phyloP scores from a whole-genome alignment of 192 early-diverging fungal genomes.

The Coemansia sp. region DNA sequence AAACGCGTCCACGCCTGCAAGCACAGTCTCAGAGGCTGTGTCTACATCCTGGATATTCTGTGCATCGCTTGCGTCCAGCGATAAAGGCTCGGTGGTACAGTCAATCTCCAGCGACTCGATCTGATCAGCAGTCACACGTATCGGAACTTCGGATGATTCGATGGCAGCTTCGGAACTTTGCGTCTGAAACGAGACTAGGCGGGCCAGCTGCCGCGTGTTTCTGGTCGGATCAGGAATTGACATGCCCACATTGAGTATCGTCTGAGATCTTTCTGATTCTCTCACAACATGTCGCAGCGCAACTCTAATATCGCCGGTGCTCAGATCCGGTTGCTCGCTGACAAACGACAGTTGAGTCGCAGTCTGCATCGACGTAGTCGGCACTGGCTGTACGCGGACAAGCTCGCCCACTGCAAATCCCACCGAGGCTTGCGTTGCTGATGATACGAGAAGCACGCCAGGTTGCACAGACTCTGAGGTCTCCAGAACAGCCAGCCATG shows the following conservation, averaged over 20 bases:
- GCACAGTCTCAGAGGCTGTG: neutral
- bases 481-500: conserved; percentile 22
- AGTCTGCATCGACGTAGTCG: neutral
- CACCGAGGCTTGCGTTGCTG: conserved; percentile 5
- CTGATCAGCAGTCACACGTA: conserved; percentile 11
- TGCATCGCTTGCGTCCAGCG: neutral
- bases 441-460: conserved; percentile 28
- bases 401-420: conserved; percentile 28
- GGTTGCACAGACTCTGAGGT: conserved; percentile 29
- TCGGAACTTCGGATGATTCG: conserved; percentile 11
- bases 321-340: neutral
- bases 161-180: neutral
- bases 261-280: neutral
- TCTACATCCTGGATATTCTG: neutral
- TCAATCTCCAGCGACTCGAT: conserved; percentile 15
- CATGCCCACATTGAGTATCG: conserved; percentile 18
- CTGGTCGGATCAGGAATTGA: conserved; percentile 8
- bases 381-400: conserved; percentile 23
- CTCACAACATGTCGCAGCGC: neutral
- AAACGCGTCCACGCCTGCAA: conserved; percentile 34
- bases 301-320: neutral
- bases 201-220: conserved; percentile 1
- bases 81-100: neutral
- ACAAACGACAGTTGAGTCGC: conserved; percentile 11
- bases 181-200: conserved; percentile 13